Evolutionary conservation across 345 rosid genomes (phyloP).

Genomic region (Nephelium lappaceum): DNA sequence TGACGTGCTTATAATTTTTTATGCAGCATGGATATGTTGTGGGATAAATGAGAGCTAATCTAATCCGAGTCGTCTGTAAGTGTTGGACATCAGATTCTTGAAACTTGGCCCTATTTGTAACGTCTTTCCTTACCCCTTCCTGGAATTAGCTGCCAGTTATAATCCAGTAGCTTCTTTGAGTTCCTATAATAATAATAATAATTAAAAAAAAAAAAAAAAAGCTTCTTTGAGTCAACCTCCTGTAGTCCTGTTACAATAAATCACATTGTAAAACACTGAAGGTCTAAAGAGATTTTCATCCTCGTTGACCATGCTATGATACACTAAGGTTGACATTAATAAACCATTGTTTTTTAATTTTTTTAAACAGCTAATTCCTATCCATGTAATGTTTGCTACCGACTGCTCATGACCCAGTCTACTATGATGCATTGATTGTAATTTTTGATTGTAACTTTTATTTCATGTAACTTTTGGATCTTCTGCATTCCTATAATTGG

Average conservation of each 20-base stretch:
- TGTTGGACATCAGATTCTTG: not conserved
- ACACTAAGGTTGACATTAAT: too few relatives aligned
- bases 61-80: not conserved
- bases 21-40: not conserved
- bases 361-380: not conserved
- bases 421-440: not conserved
- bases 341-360: not conserved
- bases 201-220: too few relatives aligned
- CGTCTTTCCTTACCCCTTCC: not conserved
- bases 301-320: too few relatives aligned
- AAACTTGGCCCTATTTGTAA: not conserved
- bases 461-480: not conserved
- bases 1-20: constrained; percentile 1
- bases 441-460: not conserved
- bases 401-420: not conserved
- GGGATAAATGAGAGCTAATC: not conserved
- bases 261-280: not conserved
- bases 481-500: not conserved
- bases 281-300: not conserved
- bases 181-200: not conserved
- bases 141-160: not conserved
- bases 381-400: not conserved
- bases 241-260: not conserved
- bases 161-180: not conserved
- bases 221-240: not conserved